Evolutionary conservation across 345 rosid species (phyloP).

Genomic region (Alliaria petiolata): DNA sequence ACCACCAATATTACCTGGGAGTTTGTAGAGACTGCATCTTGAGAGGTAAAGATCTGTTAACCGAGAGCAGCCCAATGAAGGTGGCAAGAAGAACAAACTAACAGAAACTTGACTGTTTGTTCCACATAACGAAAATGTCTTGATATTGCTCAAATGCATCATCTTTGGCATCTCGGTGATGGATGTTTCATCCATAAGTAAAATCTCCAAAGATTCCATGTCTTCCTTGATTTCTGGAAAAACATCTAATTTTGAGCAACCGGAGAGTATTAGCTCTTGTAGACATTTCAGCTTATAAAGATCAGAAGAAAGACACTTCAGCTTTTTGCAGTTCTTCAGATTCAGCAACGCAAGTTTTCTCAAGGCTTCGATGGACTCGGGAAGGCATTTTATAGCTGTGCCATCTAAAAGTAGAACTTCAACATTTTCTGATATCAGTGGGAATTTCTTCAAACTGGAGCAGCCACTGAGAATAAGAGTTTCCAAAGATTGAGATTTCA

Average conservation of each 20-base stretch:
- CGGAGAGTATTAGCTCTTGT: slow-evolving; percentile 21
- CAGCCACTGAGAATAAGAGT: slow-evolving; percentile 35
- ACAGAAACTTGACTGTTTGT: slow-evolving; percentile 13
- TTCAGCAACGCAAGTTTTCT: slow-evolving; percentile 16
- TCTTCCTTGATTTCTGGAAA: slow-evolving; percentile 31
- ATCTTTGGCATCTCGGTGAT: slow-evolving; percentile 24
- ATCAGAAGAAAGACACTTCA: slow-evolving; percentile 28
- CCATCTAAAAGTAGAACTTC: slow-evolving; percentile 24
- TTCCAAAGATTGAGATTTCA: slow-evolving; percentile 1
- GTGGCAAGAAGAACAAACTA: slow-evolving; percentile 13
- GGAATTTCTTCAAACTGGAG: slow-evolving; percentile 26
- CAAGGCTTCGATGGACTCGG: slow-evolving; percentile 15
- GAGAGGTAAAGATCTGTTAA: slow-evolving; percentile 25
- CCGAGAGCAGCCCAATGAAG: slow-evolving; percentile 12
- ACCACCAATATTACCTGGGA: slow-evolving; percentile 13
- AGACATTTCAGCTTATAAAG: slow-evolving; percentile 22
- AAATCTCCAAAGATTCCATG: slow-evolving; percentile 27
- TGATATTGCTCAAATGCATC: slow-evolving; percentile 20
- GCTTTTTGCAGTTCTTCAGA: slow-evolving; percentile 19
- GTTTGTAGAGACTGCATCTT: slow-evolving; percentile 7
- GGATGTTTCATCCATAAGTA: slow-evolving; percentile 24
- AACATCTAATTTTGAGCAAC: slow-evolving; percentile 23
- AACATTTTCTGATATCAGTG: slow-evolving; percentile 25
- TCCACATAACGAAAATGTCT: slow-evolving; percentile 24
- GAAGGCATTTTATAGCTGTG: slow-evolving; percentile 28